Evolutionary conservation across 805 yeast genomes (phyloP), one percentile per base, ranked within the genome.

Genomic region (Candida tibetensis): DNA sequence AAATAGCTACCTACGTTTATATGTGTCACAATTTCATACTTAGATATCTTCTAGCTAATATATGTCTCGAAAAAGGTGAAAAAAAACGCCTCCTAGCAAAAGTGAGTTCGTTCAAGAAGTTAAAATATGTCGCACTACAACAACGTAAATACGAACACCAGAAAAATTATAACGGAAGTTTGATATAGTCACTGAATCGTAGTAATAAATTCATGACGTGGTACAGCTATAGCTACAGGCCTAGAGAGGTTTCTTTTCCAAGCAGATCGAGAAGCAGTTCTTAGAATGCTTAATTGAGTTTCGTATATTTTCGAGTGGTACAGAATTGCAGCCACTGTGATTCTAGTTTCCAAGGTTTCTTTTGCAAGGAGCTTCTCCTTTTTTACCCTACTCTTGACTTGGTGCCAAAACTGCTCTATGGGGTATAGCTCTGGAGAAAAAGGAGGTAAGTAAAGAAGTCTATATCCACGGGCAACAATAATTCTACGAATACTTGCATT

Each of bases 391-490:
- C 31, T 34, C 19, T 34, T 34, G 8, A 37, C n/a, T 19, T 16
- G 38, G 28, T 34, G 21, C 50, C 52, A 46, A 18, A 48, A 48
- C 28, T 40, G 44, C 21, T 44, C 47, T 37, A 42, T 46, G 25
- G 50, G 45, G 30, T 46, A 42, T 18, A 27, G 31, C 13, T 37
- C 36, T 3, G 47, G 47, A 13, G 44, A 43, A 31, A 32, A 43
- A 17, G 43, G 49, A 16, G 47, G 48, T 10, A 45, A 32, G 28
- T 41, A 47, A 15, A 43, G 34, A 16, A 43, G 30, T 32, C 40
- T 41, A 27, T 42, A 43, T 17, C 48, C 44, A 28, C 40, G 19
- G 13, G 39, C 41, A n/a, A 21, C 13, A n/a, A 41, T 36, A 19
- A 47, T 42, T 26, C 46, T 37, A 13, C 17, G 16, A 21, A 47